Conservation (phyloP, 495 filamentous ascomycete species). For the Entonaema liquescens region DNA sequence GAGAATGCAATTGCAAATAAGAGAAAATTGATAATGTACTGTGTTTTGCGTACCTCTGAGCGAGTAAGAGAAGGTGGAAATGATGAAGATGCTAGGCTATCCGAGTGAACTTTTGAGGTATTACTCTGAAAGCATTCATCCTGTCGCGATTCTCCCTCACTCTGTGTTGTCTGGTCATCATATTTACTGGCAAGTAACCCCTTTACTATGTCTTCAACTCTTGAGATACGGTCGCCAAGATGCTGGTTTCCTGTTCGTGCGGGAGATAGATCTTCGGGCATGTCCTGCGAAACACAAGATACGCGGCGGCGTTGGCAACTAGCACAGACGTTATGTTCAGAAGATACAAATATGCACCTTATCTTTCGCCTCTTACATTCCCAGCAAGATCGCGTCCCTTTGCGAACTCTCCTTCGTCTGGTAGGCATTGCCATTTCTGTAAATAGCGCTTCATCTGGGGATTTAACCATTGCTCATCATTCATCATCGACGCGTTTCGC, state of each 20-base stretch:
- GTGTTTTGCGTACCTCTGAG: background rate
- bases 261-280: conserved; percentile 41
- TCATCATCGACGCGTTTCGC: background rate
- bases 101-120: background rate
- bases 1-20: background rate
- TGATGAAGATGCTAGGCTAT: background rate
- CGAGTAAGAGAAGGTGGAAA: background rate
- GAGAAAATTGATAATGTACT: background rate
- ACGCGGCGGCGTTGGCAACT: conserved; percentile 53
- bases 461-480: background rate
- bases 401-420: conserved; percentile 53
- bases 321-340: conserved; percentile 49
- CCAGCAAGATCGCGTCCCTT: conserved; percentile 62
- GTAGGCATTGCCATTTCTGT: conserved; percentile 4
- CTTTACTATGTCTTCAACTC: background rate
- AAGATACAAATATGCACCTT: conserved; percentile 53
- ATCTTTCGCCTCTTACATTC: conserved; percentile 62
- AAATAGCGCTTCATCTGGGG: background rate
- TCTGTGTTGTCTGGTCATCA: background rate
- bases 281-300: conserved; percentile 51
- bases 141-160: background rate
- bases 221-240: background rate
- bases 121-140: background rate
- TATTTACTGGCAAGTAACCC: background rate
- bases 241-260: background rate